Conservation (phyloP, 441 rosid species). For the Euphorbia celastroides region DNA sequence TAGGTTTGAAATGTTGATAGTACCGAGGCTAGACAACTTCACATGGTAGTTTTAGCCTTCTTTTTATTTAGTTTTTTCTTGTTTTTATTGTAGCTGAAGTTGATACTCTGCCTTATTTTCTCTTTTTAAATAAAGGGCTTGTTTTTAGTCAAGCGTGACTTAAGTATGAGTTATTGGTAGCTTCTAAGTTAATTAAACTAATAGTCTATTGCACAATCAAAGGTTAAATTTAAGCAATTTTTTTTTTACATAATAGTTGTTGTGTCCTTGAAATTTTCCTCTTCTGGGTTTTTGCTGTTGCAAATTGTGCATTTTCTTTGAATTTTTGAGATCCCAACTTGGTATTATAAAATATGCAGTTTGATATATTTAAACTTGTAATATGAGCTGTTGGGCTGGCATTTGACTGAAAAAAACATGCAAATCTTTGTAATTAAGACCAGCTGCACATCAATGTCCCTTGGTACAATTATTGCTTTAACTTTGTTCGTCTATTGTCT, state of each 20-base stretch:
- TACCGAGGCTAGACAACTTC: neutral
- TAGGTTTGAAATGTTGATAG: neutral
- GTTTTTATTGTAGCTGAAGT: neutral
- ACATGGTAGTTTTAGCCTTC: neutral
- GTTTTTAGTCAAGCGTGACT: neutral
- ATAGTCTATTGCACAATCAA: conserved; percentile 1
- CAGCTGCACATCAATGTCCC: neutral
- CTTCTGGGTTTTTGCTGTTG: neutral
- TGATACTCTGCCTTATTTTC: neutral
- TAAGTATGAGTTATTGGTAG: neutral
- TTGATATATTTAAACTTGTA: neutral
- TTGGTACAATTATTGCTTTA: conserved; percentile 16
- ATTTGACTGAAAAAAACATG: neutral
- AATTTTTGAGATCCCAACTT: neutral
- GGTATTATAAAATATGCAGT: neutral
- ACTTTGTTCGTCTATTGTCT: conserved; percentile 21
- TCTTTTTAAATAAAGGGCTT: neutral
- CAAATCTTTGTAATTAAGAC: conserved; percentile 1
- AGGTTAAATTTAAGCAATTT: neutral
- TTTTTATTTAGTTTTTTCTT: neutral
- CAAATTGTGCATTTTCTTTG: neutral
- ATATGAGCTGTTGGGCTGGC: neutral
- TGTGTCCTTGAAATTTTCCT: neutral
- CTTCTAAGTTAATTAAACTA: conserved; percentile 11
- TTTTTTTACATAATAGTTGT: neutral